Evolutionary conservation across 2,329 filamentous ascomycete species (phyloP).

Genomic region (Ceratocystis cubensis): DNA sequence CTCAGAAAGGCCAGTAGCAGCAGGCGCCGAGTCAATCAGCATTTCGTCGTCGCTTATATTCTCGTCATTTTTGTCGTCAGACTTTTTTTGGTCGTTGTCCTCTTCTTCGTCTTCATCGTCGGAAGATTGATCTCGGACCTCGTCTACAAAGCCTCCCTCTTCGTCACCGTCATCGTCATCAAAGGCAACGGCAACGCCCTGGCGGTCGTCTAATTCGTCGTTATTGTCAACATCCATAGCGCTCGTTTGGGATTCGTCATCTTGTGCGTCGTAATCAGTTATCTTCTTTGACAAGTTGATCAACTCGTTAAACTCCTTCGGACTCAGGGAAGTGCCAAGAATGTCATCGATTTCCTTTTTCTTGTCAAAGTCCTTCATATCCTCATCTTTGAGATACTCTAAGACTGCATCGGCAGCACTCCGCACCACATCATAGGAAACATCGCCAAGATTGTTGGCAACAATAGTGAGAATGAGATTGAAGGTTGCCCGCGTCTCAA

Average conservation of each 20-base stretch:
- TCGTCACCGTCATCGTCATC: constrained; percentile 84
- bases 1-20: constrained; percentile 26
- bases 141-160: constrained; percentile 62
- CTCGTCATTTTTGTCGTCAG: constrained; percentile 34
- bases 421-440: constrained; percentile 78
- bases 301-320: constrained; percentile 93
- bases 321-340: constrained; percentile 64
- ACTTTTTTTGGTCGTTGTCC: constrained; percentile 38
- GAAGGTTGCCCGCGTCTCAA: constrained; percentile 83
- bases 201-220: constrained; percentile 78
- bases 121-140: constrained; percentile 77
- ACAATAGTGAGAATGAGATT: constrained; percentile 89
- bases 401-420: constrained; percentile 88
- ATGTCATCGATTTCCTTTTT: constrained; percentile 96
- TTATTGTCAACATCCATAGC: constrained; percentile 40
- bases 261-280: constrained; percentile 92
- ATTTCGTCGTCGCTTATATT: constrained; percentile 56
- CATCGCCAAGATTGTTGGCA: constrained; percentile 77
- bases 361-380: constrained; percentile 93
- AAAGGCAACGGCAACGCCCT: constrained; percentile 95
- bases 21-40: constrained; percentile 60
- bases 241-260: constrained; percentile 47
- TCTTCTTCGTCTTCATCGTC: constrained; percentile 63
- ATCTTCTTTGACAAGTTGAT: constrained; percentile 97
- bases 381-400: constrained; percentile 87